Evolutionary conservation across 1,139 yeast genomes (phyloP), one percentile per base, ranked within the genome.

Genomic region (Geotrichum phurueaensis): DNA sequence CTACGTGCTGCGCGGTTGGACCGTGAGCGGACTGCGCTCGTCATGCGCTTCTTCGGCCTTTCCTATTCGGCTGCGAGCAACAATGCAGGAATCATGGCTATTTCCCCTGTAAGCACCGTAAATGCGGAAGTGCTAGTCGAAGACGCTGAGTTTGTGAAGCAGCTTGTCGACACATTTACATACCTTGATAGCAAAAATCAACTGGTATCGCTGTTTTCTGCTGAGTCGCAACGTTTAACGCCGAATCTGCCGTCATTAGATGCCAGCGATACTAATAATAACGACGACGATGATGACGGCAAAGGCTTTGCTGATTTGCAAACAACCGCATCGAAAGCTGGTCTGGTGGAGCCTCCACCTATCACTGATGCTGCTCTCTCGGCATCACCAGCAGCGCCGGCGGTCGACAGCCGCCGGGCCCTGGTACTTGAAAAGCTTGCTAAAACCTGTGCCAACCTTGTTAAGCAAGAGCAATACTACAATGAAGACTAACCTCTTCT

Each of bases 171-270:
- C 25, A 58, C 60, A 15, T 58, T 58, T 50, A 53, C 57, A 4
- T 50, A 53, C 18, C 49, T 58, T 50, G 60, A 58, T 25, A 53
- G 57, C 54, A 58, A 54, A 39, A 20, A 47, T 13, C 57, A 58
- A 20, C 49, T 58, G 3, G 20, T 58, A n/a, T 31, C 48, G n/a
- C 57, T 53, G 33, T 50, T 58, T n/a, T 20, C 54, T 6, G 43
- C 36, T 15, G 45, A 48, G 31, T 18, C n/a, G 13, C 39, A 33
- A 13, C 39, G n/a, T 3, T 25, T 25, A 25, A 25, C 29, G 39
- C 13, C n/a, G 39, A 3, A 10, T 5, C n/a, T 10, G 13, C n/a
- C 39, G 13, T 10, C 39, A 33, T 33, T 13, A 33, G n/a, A 15
- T 15, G 39, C n/a, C 13, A 5, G 18, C 4, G 47, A 33, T n/a